A percentile compares a stretch with the other conserved stretches of the same genome.
Evolutionary conservation across 208 protist genomes (phyloP).

Genomic region (Acanthamoeba healyi): DNA sequence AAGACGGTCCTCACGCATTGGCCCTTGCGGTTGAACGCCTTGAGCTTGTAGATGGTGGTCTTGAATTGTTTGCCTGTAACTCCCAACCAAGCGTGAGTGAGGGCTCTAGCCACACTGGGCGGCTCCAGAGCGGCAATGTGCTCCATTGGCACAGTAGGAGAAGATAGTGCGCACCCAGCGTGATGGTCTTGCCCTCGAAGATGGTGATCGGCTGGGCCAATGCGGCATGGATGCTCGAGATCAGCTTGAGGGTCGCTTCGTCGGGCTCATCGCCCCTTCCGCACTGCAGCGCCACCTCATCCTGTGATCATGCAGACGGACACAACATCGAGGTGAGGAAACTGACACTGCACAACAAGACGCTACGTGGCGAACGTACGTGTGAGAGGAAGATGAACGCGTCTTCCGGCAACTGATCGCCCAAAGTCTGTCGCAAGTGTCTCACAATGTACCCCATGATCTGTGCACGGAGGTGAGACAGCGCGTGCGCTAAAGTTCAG

Average conservation of each 20-base stretch:
- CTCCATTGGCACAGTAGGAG: too few relatives aligned
- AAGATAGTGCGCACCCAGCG: not conserved
- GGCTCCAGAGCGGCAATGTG: too few relatives aligned
- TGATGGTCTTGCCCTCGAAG: not conserved
- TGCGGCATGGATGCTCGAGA: not conserved
- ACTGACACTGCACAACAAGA: too few relatives aligned
- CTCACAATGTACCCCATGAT: not conserved
- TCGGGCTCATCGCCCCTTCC: not conserved
- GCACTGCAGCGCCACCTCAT: not conserved
- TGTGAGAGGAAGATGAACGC: constrained; percentile 24
- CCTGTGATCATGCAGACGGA: too few relatives aligned
- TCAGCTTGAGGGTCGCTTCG: not conserved
- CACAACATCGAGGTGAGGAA: too few relatives aligned
- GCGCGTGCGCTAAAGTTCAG: not conserved
- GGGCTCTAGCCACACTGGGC: too few relatives aligned
- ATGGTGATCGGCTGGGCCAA: not conserved
- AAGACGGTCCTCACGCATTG: not conserved
- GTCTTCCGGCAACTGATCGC: not conserved
- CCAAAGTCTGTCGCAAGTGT: not conserved
- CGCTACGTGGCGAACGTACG: too few relatives aligned
- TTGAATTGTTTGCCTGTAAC: not conserved
- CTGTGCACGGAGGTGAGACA: not conserved
- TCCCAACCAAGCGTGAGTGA: too few relatives aligned
- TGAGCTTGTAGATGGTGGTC: not conserved
- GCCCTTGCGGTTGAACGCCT: not conserved